These are phyloP conservation scores for Pleurotus cornucopiae DNA, from an alignment of 768 basidiomycete genomes.

Conservation along the genomic window DNA sequence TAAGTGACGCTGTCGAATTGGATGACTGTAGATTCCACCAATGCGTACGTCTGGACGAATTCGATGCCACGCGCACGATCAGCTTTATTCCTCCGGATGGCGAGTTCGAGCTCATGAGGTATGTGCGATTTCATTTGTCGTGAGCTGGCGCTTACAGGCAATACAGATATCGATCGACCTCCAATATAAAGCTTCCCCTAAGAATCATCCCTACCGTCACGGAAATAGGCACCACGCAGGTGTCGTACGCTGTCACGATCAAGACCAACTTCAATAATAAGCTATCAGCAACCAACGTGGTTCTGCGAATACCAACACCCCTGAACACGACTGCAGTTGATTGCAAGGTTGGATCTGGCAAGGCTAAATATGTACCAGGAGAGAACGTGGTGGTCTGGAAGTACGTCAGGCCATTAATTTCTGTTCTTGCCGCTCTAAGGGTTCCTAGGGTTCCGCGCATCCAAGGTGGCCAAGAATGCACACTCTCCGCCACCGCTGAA, in stretches of 20 bases:
- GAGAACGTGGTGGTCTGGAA: slow-evolving; percentile 99
- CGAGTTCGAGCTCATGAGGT: slow-evolving; percentile 98
- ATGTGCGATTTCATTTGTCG: slow-evolving; percentile 19
- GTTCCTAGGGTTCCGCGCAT: slow-evolving; percentile 77
- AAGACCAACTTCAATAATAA: slow-evolving; percentile 90
- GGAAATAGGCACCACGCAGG: slow-evolving; percentile 88
- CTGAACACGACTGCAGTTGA: slow-evolving; percentile 91
- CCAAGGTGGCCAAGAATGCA: slow-evolving; percentile 90
- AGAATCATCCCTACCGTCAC: slow-evolving; percentile 86
- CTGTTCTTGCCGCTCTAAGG: neutral
- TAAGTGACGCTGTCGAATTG: slow-evolving; percentile 83
- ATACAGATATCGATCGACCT: slow-evolving; percentile 87
- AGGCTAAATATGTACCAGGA: slow-evolving; percentile 95
- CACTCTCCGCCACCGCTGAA: slow-evolving; percentile 76
- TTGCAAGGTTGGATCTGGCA: slow-evolving; percentile 87
- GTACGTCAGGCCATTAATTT: slow-evolving; percentile 46
- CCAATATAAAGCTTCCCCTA: slow-evolving; percentile 93
- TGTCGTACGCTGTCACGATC: slow-evolving; percentile 85
- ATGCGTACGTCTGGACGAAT: slow-evolving; percentile 92
- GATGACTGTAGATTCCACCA: slow-evolving; percentile 99
- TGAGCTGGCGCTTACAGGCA: neutral
- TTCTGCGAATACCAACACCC: slow-evolving; percentile 93
- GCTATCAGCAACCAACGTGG: slow-evolving; percentile 88
- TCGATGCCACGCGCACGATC: slow-evolving; percentile 90
- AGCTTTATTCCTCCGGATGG: slow-evolving; percentile 98